Conservation (phyloP, 495 filamentous ascomycete species). For the Cercophora samala region DNA sequence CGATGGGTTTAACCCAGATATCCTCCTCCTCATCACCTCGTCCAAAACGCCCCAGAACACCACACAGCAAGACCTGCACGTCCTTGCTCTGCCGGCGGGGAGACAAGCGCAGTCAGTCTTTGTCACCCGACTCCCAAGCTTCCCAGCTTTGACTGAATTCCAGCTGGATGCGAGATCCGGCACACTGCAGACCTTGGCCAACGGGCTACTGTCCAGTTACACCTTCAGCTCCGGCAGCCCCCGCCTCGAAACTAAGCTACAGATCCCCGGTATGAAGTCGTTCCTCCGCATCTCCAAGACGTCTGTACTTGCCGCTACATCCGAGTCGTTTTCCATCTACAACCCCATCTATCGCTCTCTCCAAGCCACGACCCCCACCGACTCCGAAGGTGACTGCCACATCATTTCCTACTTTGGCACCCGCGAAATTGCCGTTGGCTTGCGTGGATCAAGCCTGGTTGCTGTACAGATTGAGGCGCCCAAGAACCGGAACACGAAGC, state of each 20-base stretch:
- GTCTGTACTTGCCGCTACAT: slow-evolving; percentile 46
- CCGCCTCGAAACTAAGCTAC: slow-evolving; percentile 38
- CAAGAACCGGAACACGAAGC: slow-evolving; percentile 54
- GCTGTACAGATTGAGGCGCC: slow-evolving; percentile 63
- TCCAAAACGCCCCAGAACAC: slow-evolving; percentile 6
- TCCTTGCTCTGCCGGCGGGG: slow-evolving; percentile 41
- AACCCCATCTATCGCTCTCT: slow-evolving; percentile 66
- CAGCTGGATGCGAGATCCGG: slow-evolving; percentile 57
- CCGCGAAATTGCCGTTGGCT: slow-evolving; percentile 58
- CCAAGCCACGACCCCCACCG: slow-evolving; percentile 51
- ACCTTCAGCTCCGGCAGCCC: slow-evolving; percentile 51
- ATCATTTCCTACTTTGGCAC: slow-evolving; percentile 62
- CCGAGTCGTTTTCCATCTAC: slow-evolving; percentile 50
- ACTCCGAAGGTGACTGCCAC: slow-evolving; percentile 31
- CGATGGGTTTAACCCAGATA: slow-evolving; percentile 45
- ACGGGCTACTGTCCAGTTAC: slow-evolving; percentile 47
- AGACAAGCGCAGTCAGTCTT: slow-evolving; percentile 29
- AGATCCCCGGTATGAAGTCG: slow-evolving; percentile 39
- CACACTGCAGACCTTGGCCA: slow-evolving; percentile 49
- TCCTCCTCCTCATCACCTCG: slow-evolving; percentile 46
- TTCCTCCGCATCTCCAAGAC: slow-evolving; percentile 53
- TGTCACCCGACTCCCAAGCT: slow-evolving; percentile 26
- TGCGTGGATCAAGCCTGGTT: slow-evolving; percentile 54
- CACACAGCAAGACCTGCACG: slow-evolving; percentile 42
- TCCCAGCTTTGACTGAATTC: slow-evolving; percentile 31